Evolutionary conservation across 2,329 filamentous ascomycete genomes (phyloP), one percentile per base, ranked within the genome.

Genomic region (Pyrenophora seminiperda): DNA sequence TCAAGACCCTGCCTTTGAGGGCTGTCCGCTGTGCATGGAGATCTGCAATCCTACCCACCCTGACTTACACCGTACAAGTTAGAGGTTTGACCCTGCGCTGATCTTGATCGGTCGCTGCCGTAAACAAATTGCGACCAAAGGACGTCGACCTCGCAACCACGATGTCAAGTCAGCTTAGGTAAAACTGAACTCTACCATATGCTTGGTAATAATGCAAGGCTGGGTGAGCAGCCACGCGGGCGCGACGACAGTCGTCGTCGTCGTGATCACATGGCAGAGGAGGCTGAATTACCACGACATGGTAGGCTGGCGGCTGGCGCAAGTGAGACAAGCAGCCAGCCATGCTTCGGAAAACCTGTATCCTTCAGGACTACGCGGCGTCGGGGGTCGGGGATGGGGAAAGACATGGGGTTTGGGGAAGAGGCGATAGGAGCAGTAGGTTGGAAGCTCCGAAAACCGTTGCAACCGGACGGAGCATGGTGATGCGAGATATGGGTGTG

Each of bases 181-280:
- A 32, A 5, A 10, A 6, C 14, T 15, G 36, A 22, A 36, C 31
- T 17, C n/a, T n/a, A n/a, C n/a, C 27, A 22, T 33, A 19, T 11
- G 2, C 29, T 41, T 19, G 27, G 18, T 9, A 3, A 30, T 15
- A 32, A 11, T 7, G 5, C 29, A 41, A 33, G 37, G 29, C 32
- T 42, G 24, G 24, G 30, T 31, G 47, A 48, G 29, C 49, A 57
- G 61, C 62, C 61, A 62, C 57, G 50, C 50, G 59, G 59, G 56
- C 38, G 39, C 20, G 38, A 54, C 50, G n/a, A n/a, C n/a, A n/a
- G n/a, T n/a, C n/a, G 33, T 33, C 36, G 55, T 53, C 49, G 58
- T 49, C 20, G 52, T 59, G 58, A 49, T 53, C 49, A 57, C n/a
- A 48, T 54, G 31, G 24, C 22, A 47, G 47, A 52, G 48, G 47